Evolutionary conservation across 208 protist genomes (phyloP).

Genomic region (Crithidia bombi): DNA sequence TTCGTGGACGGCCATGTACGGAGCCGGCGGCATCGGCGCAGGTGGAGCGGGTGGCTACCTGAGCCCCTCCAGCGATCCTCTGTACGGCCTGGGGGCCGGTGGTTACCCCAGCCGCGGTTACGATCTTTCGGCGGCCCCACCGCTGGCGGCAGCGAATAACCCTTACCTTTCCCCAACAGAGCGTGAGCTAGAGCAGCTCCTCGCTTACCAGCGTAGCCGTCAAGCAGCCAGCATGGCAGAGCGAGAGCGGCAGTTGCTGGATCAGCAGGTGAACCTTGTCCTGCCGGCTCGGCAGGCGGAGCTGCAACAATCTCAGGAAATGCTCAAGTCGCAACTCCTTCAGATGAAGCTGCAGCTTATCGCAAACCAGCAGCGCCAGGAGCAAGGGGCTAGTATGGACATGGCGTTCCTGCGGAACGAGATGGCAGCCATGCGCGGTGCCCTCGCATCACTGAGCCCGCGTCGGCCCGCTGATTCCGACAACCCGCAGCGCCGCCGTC

Average conservation of each 20-base stretch:
- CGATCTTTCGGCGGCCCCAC: slow-evolving; percentile 8
- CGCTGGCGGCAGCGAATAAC: neutral
- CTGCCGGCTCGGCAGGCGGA: slow-evolving; percentile 44
- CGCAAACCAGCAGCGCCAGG: slow-evolving; percentile 30
- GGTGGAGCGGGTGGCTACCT: slow-evolving; percentile 2
- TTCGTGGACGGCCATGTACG: neutral
- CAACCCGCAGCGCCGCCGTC: neutral
- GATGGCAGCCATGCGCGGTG: slow-evolving; percentile 38
- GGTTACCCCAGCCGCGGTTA: slow-evolving; percentile 7
- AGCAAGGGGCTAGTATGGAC: slow-evolving; percentile 33
- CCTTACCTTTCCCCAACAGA: slow-evolving; percentile 22
- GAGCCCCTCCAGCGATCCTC: neutral
- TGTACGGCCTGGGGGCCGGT: neutral
- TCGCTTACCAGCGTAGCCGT: slow-evolving; percentile 39
- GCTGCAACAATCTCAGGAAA: slow-evolving; percentile 51
- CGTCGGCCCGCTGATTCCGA: neutral
- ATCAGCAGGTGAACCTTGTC: slow-evolving; percentile 51
- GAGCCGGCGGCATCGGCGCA: neutral
- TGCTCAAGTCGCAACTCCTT: slow-evolving; percentile 41
- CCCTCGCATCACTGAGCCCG: slow-evolving; percentile 23
- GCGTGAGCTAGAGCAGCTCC: slow-evolving; percentile 35
- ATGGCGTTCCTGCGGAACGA: slow-evolving; percentile 49
- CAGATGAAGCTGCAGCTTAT: slow-evolving; percentile 56
- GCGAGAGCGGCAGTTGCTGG: slow-evolving; percentile 41
- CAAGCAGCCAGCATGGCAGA: slow-evolving; percentile 35